These are phyloP conservation scores for Psilocybe cyanescens DNA, from an alignment of 768 basidiomycete species.

Conservation along the genomic window DNA sequence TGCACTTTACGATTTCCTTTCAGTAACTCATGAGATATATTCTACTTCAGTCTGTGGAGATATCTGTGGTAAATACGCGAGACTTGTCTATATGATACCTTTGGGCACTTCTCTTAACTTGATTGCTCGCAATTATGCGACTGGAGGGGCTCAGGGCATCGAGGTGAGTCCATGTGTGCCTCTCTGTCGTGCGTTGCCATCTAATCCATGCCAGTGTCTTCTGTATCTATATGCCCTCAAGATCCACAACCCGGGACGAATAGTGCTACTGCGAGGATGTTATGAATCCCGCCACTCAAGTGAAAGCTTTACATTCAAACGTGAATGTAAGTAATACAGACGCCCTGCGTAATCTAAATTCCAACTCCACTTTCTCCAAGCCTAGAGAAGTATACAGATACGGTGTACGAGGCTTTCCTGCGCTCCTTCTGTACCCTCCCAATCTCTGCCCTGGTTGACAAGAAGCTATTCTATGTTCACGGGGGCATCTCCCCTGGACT, in stretches of 20 bases:
- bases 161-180: constrained; percentile 37
- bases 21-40: neutral
- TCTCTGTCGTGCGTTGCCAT: neutral
- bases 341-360: neutral
- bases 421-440: constrained; percentile 91
- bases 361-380: constrained; percentile 42
- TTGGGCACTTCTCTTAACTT: neutral
- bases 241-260: constrained; percentile 82
- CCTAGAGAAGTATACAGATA: constrained; percentile 85
- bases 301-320: constrained; percentile 97
- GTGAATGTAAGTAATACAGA: constrained; percentile 72
- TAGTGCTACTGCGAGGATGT: constrained; percentile 90
- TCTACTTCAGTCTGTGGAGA: constrained; percentile 82
- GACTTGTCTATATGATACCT: constrained; percentile 12
- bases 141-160: constrained; percentile 87
- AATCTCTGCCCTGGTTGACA: constrained; percentile 89
- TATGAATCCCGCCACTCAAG: constrained; percentile 97
- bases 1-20: neutral
- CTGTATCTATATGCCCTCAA: constrained; percentile 94
- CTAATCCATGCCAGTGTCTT: constrained; percentile 60
- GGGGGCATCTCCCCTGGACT: constrained; percentile 94
- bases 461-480: constrained; percentile 96
- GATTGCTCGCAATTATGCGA: constrained; percentile 70
- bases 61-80: constrained; percentile 96
- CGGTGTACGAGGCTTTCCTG: constrained; percentile 92